Evolutionary conservation across 768 basidiomycete genomes (phyloP).

Genomic region (Serendipita sp.): DNA sequence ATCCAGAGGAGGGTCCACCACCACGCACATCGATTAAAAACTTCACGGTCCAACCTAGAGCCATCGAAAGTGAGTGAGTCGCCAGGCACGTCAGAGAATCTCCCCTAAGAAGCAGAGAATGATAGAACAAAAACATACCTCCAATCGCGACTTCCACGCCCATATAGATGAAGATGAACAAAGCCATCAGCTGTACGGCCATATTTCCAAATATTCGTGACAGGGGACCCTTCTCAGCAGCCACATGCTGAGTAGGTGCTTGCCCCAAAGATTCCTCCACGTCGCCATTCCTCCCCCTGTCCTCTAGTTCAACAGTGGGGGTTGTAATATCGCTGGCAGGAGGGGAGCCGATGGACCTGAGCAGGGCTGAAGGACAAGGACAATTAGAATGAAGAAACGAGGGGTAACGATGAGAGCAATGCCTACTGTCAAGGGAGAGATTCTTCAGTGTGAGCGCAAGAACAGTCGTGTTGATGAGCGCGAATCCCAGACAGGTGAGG

Average conservation of each 20-base stretch:
- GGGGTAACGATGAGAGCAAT: neutral
- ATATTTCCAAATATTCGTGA: slow-evolving; percentile 36
- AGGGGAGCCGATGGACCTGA: neutral
- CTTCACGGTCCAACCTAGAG: slow-evolving; percentile 19
- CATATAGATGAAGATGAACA: slow-evolving; percentile 52
- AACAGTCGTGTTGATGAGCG: slow-evolving; percentile 36
- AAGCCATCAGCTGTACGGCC: slow-evolving; percentile 44
- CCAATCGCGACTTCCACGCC: slow-evolving; percentile 49
- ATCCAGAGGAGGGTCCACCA: slow-evolving; percentile 19
- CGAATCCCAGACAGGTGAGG: slow-evolving; percentile 52
- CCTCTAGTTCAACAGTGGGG: neutral
- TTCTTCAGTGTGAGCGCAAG: slow-evolving; percentile 18
- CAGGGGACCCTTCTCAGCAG: neutral
- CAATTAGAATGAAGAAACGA: neutral
- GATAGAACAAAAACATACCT: slow-evolving; percentile 18
- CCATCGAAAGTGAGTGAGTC: neutral
- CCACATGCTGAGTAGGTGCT: neutral
- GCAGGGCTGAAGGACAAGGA: too few relatives aligned
- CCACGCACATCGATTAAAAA: slow-evolving; percentile 19
- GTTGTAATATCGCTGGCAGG: neutral
- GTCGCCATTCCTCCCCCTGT: neutral
- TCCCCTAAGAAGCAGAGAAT: neutral
- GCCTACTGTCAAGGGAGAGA: neutral
- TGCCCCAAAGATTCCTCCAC: too few relatives aligned
- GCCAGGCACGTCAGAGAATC: too few relatives aligned